phyloP scores from a whole-genome alignment of 305 asterid genomes.

The Nicotiana rustica region DNA sequence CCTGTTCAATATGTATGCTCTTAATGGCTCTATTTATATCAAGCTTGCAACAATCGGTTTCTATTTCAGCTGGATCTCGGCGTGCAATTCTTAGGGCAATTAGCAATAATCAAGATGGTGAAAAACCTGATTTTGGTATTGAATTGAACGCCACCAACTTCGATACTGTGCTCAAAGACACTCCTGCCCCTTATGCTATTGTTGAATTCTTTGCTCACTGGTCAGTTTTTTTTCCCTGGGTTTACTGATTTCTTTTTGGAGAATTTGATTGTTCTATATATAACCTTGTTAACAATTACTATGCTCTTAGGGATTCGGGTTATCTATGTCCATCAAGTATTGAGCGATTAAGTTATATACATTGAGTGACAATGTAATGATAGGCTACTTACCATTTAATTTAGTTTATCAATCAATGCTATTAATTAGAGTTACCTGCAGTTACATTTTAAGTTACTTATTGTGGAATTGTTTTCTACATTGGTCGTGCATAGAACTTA shows the following conservation, averaged over 20 bases:
- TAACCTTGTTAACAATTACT: too few species aligned
- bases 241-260: background rate
- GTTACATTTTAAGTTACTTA: too few species aligned
- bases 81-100: constrained; percentile 64
- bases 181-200: constrained; percentile 76
- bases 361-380: too few species aligned
- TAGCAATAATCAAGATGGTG: constrained; percentile 28
- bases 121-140: constrained; percentile 58
- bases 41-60: constrained; percentile 19
- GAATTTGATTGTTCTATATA: background rate
- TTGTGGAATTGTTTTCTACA: too few species aligned
- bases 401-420: too few species aligned
- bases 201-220: constrained; percentile 93
- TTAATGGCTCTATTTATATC: background rate
- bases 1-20: background rate
- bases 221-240: constrained; percentile 45
- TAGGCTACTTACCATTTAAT: too few species aligned
- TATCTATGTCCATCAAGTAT: background rate
- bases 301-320: too few species aligned
- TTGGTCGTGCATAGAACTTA: too few species aligned
- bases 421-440: too few species aligned
- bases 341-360: background rate
- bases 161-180: constrained; percentile 68
- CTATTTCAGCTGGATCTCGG: constrained; percentile 50
- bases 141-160: constrained; percentile 80